A percentile compares a stretch with the other conserved stretches of the same genome.
These are phyloP conservation scores for Lasiodiplodia sp. DNA, from an alignment of 2,329 filamentous ascomycete genomes.

Conservation along the genomic window DNA sequence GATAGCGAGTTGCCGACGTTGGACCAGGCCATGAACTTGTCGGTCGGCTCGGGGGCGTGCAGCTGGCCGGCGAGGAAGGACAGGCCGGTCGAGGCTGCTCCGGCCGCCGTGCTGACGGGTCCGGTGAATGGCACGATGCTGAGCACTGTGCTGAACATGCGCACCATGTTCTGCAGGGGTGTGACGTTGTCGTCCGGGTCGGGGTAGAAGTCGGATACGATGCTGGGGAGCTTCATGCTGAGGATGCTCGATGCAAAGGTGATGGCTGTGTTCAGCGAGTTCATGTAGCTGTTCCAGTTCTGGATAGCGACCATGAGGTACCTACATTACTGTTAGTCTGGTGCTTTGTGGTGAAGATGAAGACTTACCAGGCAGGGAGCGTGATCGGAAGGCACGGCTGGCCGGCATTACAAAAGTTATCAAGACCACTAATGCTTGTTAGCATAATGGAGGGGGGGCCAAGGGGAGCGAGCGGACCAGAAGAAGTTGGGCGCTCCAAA, in stretches of 20 bases:
- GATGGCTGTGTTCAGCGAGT: constrained; percentile 8
- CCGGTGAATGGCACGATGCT: constrained; percentile 7
- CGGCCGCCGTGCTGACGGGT: neutral
- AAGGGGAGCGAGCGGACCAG: neutral
- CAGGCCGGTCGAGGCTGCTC: neutral
- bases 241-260: neutral
- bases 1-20: neutral
- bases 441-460: neutral
- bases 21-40: neutral
- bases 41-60: neutral
- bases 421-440: neutral
- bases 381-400: constrained; percentile 4
- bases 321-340: neutral
- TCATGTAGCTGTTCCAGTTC: constrained; percentile 18
- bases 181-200: neutral
- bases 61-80: neutral
- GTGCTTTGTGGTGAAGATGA: neutral
- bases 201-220: constrained; percentile 4
- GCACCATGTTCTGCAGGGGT: neutral
- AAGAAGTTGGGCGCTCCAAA: constrained; percentile 10
- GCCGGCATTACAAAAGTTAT: constrained; percentile 9
- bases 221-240: neutral
- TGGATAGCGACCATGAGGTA: constrained; percentile 11
- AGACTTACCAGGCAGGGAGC: neutral
- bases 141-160: constrained; percentile 10